Evolutionary conservation across 1,139 yeast species (phyloP), one percentile per base, ranked within the genome.

Genomic region (Scheffersomyces illinoinensis): DNA sequence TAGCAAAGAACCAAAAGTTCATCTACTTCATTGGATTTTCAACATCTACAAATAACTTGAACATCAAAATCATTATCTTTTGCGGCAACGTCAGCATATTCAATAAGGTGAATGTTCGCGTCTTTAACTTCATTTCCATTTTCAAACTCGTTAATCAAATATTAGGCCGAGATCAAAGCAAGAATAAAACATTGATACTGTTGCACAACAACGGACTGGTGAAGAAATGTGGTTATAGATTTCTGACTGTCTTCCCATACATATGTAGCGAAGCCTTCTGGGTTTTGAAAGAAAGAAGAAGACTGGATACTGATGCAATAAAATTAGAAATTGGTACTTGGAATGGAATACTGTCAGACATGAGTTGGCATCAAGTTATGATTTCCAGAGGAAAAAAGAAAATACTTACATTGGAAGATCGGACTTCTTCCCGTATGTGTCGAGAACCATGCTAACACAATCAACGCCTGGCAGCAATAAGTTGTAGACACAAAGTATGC

Each of bases 391-490:
- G 10, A 33, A 33, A 33, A 33, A 33, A 33, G 43, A 12, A 10
- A 33, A 56, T 60, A 76, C 76, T 61, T 78, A 79, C 72, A 78
- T 73, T 57, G 87, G 87, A 64, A 84, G 78, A 62, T 81, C 86
- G 21, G 76, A 68, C 68, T 77, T 79, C 71, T 79, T 80, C 54
- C 78, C 78, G 61, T 72, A 75, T 53, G 74, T 68, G 62, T 76
- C 76, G 56, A 72, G 64, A 55, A 67, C 73, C 76, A 73, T 74
- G 56, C 56, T 60, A 59, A 54, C 49, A 50, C 4, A 48, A 33
- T 2, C 43, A 33, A 33, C 43, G 14, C 43, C 43, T 33, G 43
- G 17, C 17, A 33, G 7, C 43, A 33, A 7, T 17, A 33, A 33
- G 43, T 33, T 33, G 43, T 17, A 33, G 43, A 33, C 43, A 33